These are phyloP conservation scores for Chalciporus piperatus DNA, from an alignment of 768 basidiomycete species.

Conservation along the genomic window DNA sequence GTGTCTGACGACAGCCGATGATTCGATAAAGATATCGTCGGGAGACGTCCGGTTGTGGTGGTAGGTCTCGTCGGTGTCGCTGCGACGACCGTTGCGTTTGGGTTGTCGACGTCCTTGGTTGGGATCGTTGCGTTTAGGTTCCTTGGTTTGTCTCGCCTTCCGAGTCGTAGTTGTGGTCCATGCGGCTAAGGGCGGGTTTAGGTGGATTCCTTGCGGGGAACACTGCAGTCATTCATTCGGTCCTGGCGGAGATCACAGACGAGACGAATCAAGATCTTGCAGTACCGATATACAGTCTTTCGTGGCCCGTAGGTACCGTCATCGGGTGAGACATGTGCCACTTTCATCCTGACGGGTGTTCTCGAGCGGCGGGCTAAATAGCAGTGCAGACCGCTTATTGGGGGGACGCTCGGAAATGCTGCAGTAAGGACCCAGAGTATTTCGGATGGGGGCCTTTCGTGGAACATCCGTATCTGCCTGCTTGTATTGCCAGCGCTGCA, in stretches of 20 bases:
- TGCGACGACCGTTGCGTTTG: conserved; percentile 49
- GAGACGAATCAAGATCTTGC: conserved; percentile 56
- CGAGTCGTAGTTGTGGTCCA: background rate
- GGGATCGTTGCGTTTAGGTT: conserved; percentile 50
- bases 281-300: conserved; percentile 55
- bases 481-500: conserved; percentile 13
- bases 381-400: conserved; percentile 9
- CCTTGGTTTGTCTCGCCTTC: conserved; percentile 37
- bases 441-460: conserved; percentile 11
- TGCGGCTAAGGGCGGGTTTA: conserved; percentile 12
- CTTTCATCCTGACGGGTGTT: too few species aligned
- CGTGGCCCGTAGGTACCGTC: conserved; percentile 55
- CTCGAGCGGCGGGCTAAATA: too few species aligned
- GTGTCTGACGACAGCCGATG: too few species aligned
- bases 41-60: conserved; percentile 60
- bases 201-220: conserved; percentile 66
- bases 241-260: conserved; percentile 63
- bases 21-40: conserved; percentile 53
- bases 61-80: conserved; percentile 50
- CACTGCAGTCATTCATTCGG: conserved; percentile 57
- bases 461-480: conserved; percentile 15
- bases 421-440: conserved; percentile 11
- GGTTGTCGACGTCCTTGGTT: conserved; percentile 50
- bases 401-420: conserved; percentile 20
- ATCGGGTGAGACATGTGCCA: too few species aligned